Conservation (phyloP, 2,329 filamentous ascomycete species). For the Diplodia sapinea region DNA sequence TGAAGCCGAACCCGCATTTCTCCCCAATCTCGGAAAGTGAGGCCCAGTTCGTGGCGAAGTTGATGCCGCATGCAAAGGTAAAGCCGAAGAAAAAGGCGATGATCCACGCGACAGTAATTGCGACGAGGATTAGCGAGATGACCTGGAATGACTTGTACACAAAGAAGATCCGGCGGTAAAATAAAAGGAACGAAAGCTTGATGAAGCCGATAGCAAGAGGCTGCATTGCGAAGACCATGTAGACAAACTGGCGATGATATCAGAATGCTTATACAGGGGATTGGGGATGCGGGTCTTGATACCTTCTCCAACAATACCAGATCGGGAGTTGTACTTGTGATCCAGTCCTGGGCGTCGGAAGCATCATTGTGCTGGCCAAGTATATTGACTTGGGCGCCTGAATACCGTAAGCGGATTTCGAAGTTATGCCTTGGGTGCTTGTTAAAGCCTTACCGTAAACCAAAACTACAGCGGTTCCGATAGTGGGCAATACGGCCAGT, state of each 20-base stretch:
- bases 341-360: not conserved
- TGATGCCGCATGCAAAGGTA: constrained; percentile 9
- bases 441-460: not conserved
- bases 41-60: constrained; percentile 11
- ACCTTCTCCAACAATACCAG: constrained; percentile 12
- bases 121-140: not conserved
- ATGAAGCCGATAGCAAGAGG: constrained; percentile 18
- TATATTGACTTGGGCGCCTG: constrained; percentile 5
- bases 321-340: not conserved
- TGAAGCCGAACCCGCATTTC: constrained; percentile 12
- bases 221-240: constrained; percentile 13
- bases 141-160: constrained; percentile 1
- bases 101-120: constrained; percentile 1
- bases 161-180: constrained; percentile 16
- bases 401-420: not conserved
- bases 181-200: constrained; percentile 16
- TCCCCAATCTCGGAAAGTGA: constrained; percentile 4
- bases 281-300: not conserved
- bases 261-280: not conserved
- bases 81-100: constrained; percentile 19
- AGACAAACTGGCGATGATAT: not conserved
- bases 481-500: not conserved
- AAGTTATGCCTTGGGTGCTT: not conserved
- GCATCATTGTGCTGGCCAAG: constrained; percentile 10
- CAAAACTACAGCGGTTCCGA: constrained; percentile 1